Base-by-base conservation (phyloP, 192 early-diverging fungal genomes). In the Phycomyces nitens region DNA sequence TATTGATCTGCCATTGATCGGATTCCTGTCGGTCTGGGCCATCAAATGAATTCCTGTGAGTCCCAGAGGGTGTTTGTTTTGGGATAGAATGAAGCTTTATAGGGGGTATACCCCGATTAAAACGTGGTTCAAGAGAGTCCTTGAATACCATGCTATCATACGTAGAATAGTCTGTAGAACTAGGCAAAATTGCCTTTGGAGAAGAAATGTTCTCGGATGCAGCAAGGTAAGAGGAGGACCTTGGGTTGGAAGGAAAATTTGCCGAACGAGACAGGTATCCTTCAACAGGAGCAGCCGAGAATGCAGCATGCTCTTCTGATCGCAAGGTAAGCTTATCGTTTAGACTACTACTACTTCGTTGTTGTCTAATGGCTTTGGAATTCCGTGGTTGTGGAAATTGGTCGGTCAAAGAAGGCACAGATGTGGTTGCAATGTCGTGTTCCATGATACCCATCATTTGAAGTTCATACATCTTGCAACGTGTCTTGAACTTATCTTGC, bases 381-480 rank as follows among this genome's bases (percentile, higher is more conserved):
- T n/a, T n/a, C n/a, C n/a, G n/a, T n/a, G 18, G 20, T 21, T 3
- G 1, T 40, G 49, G 26, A 38, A 14, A 24, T 7, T 21, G 8
- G 20, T 80, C 72, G 11, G 66, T 62, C 15, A 87, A 60, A 41
- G 78, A 78, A 5, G 86, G 86, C 15, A 88, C 75, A 20, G 76
- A 73, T 1, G 82, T 79, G 26, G 64, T 71, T 1, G 78, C 73
- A 3, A 83, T 83, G 40, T 84, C 80, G 50, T 86, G 78, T 53
- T 83, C 78, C 77, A 83, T 86, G 34, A 90, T 83, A 7, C 88
- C 89, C 82, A 91, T 89, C 86, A 86, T 89, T 68, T 92, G 90
- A 16, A 92, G 77, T 60, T 93, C 89, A 61, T 89, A 87, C 87
- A 94, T 90, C 72, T 88, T 89, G 70, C 91, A 93, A 42, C 87